phyloP scores from a whole-genome alignment of 2,329 filamentous ascomycete species.

The Colletotrichum sp. region DNA sequence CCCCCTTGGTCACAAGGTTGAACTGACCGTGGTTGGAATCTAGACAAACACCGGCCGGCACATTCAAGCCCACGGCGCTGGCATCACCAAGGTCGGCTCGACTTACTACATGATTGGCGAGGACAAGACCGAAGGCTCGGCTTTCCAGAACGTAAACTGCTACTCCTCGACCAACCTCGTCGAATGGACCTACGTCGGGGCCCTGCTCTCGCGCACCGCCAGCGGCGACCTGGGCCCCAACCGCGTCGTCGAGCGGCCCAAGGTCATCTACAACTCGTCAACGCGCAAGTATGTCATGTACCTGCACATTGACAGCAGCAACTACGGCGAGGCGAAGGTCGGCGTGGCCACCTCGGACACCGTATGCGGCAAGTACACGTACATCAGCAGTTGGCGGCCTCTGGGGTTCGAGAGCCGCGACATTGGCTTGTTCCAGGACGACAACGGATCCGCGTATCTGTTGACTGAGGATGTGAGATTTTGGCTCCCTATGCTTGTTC shows the following conservation, averaged over 20 bases:
- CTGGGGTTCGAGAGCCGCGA: conserved; percentile 47
- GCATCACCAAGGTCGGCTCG: conserved; percentile 55
- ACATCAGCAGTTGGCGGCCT: conserved; percentile 37
- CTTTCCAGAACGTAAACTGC: conserved; percentile 71
- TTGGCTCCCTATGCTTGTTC: background rate
- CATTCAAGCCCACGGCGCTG: conserved; percentile 71
- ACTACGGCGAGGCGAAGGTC: conserved; percentile 68
- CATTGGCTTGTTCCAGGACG: conserved; percentile 66
- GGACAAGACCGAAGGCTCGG: conserved; percentile 67
- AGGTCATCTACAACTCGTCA: conserved; percentile 69
- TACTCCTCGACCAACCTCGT: conserved; percentile 69
- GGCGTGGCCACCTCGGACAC: conserved; percentile 65
- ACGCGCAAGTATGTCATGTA: conserved; percentile 70
- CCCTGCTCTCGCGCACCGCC: conserved; percentile 58
- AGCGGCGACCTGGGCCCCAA: conserved; percentile 63
- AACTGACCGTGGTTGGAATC: background rate
- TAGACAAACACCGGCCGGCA: conserved; percentile 54
- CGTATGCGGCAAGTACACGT: conserved; percentile 64
- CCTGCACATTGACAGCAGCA: conserved; percentile 68
- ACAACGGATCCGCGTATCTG: conserved; percentile 64
- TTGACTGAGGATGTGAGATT: conserved; percentile 57
- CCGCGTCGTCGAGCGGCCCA: conserved; percentile 70
- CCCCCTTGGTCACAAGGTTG: background rate
- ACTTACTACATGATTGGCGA: conserved; percentile 74
- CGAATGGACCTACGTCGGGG: conserved; percentile 66